A percentile compares a stretch with the other conserved stretches of the same genome.
phyloP scores from a whole-genome alignment of 208 protist species.

The Phytomonas sp. region DNA sequence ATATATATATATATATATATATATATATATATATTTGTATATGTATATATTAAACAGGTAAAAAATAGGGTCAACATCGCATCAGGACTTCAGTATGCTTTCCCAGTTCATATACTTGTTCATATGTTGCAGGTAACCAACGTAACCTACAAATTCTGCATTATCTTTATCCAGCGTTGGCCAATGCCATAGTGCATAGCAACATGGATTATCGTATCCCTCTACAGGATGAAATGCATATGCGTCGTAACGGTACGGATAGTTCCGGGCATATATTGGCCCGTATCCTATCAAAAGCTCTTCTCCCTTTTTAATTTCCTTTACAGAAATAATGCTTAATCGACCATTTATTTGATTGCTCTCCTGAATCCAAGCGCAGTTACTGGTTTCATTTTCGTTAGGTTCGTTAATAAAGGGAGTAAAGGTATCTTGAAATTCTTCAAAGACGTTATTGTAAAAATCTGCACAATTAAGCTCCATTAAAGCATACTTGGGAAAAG shows the following conservation, averaged over 20 bases:
- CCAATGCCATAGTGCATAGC: constrained; percentile 74
- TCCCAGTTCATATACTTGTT: constrained; percentile 46
- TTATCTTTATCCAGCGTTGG: constrained; percentile 43
- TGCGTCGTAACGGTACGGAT: constrained; percentile 75
- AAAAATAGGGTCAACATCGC: neutral
- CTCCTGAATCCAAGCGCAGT: constrained; percentile 87
- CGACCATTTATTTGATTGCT: constrained; percentile 38
- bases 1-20: constrained; percentile 9
- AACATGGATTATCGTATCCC: constrained; percentile 20
- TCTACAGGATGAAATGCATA: constrained; percentile 62
- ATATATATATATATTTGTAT: constrained; percentile 10
- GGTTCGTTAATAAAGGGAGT: constrained; percentile 89
- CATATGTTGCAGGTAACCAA: constrained; percentile 26
- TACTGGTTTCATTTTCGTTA: constrained; percentile 56
- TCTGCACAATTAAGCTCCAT: constrained; percentile 84
- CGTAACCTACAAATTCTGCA: constrained; percentile 44
- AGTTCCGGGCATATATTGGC: constrained; percentile 63
- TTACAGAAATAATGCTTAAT: constrained; percentile 71
- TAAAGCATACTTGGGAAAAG: constrained; percentile 57
- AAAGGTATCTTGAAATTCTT: constrained; percentile 58
- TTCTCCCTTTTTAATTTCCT: constrained; percentile 51
- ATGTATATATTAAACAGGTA: neutral
- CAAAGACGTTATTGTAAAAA: constrained; percentile 80
- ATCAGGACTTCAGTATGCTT: constrained; percentile 4
- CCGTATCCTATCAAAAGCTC: constrained; percentile 85